Percentiles rank a stretch among this genome's conserved stretches.
Evolutionary conservation across 805 yeast species (phyloP).

Genomic region (Wickerhamiella australiensis): DNA sequence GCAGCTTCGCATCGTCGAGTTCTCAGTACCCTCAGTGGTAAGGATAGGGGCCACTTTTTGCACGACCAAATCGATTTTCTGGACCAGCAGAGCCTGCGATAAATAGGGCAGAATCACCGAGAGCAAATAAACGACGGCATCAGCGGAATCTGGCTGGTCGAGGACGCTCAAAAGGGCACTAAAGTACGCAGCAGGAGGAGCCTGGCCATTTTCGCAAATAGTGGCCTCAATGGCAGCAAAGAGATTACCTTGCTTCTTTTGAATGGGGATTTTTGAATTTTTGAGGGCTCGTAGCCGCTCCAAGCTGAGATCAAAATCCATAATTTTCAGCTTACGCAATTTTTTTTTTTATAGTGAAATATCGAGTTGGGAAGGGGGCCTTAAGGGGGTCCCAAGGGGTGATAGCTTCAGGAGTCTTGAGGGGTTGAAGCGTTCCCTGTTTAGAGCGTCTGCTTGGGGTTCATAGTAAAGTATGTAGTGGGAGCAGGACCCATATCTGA

Average conservation of each 20-base stretch:
- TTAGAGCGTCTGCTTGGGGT: no score
- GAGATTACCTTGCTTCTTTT: constrained; percentile 48
- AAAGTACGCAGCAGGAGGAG: constrained; percentile 67
- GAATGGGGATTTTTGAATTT: constrained; percentile 19
- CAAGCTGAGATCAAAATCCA: constrained; percentile 11
- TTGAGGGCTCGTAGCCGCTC: constrained; percentile 11
- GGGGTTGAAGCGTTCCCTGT: no score
- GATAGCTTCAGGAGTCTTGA: no score
- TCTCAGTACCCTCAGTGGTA: constrained; percentile 54
- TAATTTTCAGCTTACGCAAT: constrained; percentile 8
- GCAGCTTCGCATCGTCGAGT: constrained; percentile 71
- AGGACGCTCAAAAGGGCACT: constrained; percentile 71
- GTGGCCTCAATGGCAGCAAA: constrained; percentile 86
- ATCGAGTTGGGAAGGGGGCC: background rate
- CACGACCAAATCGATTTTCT: constrained; percentile 67
- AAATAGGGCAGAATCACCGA: constrained; percentile 68
- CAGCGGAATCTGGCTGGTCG: constrained; percentile 60
- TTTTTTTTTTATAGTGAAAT: background rate
- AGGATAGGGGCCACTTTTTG: constrained; percentile 72
- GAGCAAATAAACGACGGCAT: constrained; percentile 60
- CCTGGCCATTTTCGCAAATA: constrained; percentile 44
- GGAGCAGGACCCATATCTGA: no score
- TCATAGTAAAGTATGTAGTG: no score
- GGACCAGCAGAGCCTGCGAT: constrained; percentile 53
- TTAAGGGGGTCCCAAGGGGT: no score